phyloP scores from a whole-genome alignment of 2,329 filamentous ascomycete genomes.

The Talaromyces funiculosus region DNA sequence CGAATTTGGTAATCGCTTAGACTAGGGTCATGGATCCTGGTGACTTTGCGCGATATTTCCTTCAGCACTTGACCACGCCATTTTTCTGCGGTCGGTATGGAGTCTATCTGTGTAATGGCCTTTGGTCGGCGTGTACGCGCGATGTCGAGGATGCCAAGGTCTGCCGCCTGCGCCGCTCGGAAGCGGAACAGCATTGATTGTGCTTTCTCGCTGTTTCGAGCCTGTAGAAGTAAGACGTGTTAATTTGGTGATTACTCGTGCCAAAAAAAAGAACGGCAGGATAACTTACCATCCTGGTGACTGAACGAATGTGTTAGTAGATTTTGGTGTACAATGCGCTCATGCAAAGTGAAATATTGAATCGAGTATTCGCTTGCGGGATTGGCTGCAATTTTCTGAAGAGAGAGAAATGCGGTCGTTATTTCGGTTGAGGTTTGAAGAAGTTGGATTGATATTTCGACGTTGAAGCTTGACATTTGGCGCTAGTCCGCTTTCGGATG shows the following conservation, averaged over 20 bases:
- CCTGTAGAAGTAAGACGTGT: slow-evolving; percentile 47
- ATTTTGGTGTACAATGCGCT: not conserved
- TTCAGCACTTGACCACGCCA: slow-evolving; percentile 97
- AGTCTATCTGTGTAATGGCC: slow-evolving; percentile 77
- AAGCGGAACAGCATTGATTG: slow-evolving; percentile 99
- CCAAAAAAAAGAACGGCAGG: not conserved
- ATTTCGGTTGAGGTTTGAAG: not conserved
- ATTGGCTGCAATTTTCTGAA: not conserved
- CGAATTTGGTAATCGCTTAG: slow-evolving; percentile 97
- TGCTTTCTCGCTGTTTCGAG: slow-evolving; percentile 95
- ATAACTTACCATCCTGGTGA: not conserved
- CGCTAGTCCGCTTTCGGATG: not conserved
- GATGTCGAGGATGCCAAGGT: slow-evolving; percentile 92
- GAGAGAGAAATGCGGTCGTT: not conserved
- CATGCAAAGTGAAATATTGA: not conserved
- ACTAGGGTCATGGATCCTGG: slow-evolving; percentile 84
- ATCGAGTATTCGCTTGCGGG: not conserved
- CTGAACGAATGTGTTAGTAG: not conserved
- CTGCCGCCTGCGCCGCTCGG: slow-evolving; percentile 91
- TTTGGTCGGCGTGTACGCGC: slow-evolving; percentile 85
- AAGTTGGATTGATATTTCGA: not conserved
- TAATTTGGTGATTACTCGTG: not conserved
- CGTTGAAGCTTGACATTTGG: not conserved
- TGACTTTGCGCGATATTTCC: slow-evolving; percentile 94
- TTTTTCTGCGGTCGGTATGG: slow-evolving; percentile 85